Percentiles rank a stretch among this genome's conserved stretches.
Evolutionary conservation across 345 rosid genomes (phyloP).

Genomic region (Eutrema japonicum): DNA sequence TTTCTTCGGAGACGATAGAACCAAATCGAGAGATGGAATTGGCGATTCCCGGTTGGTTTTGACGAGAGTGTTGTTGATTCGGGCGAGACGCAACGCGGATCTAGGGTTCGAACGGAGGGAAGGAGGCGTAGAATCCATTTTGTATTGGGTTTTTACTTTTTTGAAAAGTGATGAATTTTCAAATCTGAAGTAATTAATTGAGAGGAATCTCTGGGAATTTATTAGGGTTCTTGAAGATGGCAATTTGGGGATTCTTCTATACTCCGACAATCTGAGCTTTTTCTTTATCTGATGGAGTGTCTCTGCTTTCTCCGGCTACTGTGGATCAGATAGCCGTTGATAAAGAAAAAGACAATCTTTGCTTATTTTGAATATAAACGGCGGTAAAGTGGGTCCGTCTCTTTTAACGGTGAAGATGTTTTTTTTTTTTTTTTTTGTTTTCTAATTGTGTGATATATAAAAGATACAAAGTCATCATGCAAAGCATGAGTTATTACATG

Average conservation of each 20-base stretch:
- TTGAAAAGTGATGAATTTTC: neutral
- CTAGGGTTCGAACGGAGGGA: conserved; percentile 61
- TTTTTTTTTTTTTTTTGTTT: no score
- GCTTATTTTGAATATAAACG: conserved; percentile 29
- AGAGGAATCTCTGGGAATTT: conserved; percentile 37
- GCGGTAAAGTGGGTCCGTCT: conserved; percentile 39
- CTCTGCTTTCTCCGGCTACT: conserved; percentile 27
- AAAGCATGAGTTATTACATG: no score
- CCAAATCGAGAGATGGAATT: conserved; percentile 57
- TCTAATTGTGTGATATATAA: no score
- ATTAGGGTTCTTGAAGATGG: conserved; percentile 33
- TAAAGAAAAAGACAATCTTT: conserved; percentile 15
- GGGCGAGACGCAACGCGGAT: conserved; percentile 64
- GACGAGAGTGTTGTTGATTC: conserved; percentile 40
- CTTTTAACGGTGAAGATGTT: conserved; percentile 33
- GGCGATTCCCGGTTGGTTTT: conserved; percentile 45
- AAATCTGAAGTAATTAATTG: conserved; percentile 30
- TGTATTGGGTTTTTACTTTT: neutral
- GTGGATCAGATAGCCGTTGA: conserved; percentile 45
- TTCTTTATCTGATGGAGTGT: neutral
- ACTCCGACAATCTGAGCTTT: conserved; percentile 15
- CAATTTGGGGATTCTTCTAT: neutral
- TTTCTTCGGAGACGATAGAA: conserved; percentile 55
- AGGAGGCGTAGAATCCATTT: conserved; percentile 64
- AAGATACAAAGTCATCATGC: no score